Conservation (phyloP, 2,329 filamentous ascomycete species). For the Tolypocladium pustulatum region DNA sequence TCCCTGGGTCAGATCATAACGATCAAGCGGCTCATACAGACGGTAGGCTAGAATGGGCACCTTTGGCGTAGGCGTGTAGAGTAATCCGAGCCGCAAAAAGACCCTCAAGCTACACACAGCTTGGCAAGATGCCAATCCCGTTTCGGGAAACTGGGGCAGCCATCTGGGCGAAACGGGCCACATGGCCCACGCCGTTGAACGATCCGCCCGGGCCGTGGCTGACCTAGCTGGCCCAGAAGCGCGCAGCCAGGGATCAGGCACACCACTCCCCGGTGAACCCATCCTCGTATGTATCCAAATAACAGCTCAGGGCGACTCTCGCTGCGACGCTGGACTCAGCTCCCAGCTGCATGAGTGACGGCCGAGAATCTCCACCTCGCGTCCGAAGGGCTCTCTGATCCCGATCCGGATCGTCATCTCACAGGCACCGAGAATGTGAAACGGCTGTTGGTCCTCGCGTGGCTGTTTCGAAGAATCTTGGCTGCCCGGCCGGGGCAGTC, state of each 20-base stretch:
- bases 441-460: neutral
- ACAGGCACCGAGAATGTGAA: neutral
- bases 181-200: neutral
- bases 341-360: neutral
- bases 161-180: neutral
- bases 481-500: neutral
- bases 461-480: neutral
- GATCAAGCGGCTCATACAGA: neutral
- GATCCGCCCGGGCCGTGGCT: neutral
- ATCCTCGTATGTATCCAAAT: neutral
- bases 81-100: neutral
- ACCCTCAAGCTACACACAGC: neutral
- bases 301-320: neutral
- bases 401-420: neutral
- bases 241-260: neutral
- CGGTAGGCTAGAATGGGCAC: neutral
- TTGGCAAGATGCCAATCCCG: neutral
- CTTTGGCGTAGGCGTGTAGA: neutral
- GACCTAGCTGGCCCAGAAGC: neutral
- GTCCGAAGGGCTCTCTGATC: neutral
- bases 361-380: neutral
- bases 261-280: neutral
- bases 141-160: neutral
- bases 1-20: neutral
- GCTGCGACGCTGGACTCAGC: neutral